phyloP scores from a whole-genome alignment of 2,329 filamentous ascomycete genomes.

The Pestalotiopsis sp. region DNA sequence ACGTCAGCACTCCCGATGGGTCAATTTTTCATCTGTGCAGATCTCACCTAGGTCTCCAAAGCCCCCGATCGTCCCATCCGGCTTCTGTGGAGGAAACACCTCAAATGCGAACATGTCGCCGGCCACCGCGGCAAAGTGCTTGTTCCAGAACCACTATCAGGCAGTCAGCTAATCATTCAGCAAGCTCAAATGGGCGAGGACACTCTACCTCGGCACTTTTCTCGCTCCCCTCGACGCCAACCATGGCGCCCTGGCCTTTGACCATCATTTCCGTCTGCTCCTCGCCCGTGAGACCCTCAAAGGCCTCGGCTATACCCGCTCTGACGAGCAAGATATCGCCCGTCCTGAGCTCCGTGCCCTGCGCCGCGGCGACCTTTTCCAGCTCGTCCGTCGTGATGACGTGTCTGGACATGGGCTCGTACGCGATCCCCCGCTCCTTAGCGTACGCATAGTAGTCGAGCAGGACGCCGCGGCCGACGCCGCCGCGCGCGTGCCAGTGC shows the following conservation, averaged over 20 bases:
- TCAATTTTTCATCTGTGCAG: not conserved
- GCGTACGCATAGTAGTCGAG: constrained; percentile 55
- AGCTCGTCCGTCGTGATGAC: constrained; percentile 47
- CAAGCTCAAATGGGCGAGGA: not conserved
- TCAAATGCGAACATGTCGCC: constrained; percentile 60
- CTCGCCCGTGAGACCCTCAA: constrained; percentile 34
- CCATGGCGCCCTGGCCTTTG: constrained; percentile 31
- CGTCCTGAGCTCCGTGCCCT: constrained; percentile 43
- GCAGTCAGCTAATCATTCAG: not conserved
- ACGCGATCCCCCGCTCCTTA: constrained; percentile 34
- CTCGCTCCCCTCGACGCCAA: constrained; percentile 51
- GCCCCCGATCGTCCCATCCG: constrained; percentile 19
- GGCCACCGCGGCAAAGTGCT: constrained; percentile 57
- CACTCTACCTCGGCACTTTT: constrained; percentile 40
- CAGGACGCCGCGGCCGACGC: constrained; percentile 53
- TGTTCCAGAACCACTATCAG: constrained; percentile 58
- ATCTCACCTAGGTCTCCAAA: constrained; percentile 14
- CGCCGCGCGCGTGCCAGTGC: constrained; percentile 30
- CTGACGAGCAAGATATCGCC: constrained; percentile 63
- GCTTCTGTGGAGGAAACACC: constrained; percentile 43
- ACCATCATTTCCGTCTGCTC: constrained; percentile 19
- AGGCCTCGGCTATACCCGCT: constrained; percentile 44
- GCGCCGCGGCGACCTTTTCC: constrained; percentile 43
- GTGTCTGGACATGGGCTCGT: constrained; percentile 42
- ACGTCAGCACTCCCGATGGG: not conserved